Percentiles rank a stretch among this genome's conserved stretches.
Conservation (phyloP, 2,329 filamentous ascomycete species). For the Alternaria sp. region DNA sequence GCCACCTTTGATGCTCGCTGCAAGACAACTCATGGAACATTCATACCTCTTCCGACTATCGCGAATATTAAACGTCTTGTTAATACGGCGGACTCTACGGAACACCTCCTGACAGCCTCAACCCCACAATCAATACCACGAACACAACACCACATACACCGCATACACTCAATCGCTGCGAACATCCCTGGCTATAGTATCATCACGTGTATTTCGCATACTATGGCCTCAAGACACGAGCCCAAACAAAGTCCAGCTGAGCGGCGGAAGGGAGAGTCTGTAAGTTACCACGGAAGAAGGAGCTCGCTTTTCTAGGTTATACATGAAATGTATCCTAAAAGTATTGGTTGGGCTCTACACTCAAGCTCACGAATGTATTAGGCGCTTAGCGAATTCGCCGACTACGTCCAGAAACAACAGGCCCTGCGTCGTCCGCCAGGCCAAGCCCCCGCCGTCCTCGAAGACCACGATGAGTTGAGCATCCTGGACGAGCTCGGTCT, state of each 20-base stretch:
- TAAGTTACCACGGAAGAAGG: slow-evolving; percentile 55
- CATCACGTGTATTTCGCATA: slow-evolving; percentile 1
- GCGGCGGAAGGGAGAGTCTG: slow-evolving; percentile 84
- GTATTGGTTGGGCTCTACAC: neutral
- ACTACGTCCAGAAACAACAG: slow-evolving; percentile 96
- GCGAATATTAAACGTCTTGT: slow-evolving; percentile 34
- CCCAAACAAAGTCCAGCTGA: slow-evolving; percentile 75
- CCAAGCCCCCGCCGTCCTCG: slow-evolving; percentile 50
- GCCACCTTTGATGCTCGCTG: slow-evolving; percentile 42
- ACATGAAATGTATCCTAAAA: neutral
- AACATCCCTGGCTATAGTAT: neutral
- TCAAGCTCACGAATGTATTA: slow-evolving; percentile 39
- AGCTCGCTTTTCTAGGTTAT: neutral
- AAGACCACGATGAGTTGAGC: slow-evolving; percentile 88
- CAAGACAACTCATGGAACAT: slow-evolving; percentile 47
- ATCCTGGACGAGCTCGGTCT: slow-evolving; percentile 82
- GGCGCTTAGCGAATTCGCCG: slow-evolving; percentile 94
- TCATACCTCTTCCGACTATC: slow-evolving; percentile 31
- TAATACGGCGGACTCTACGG: slow-evolving; percentile 37
- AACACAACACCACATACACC: slow-evolving; percentile 15
- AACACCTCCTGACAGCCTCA: slow-evolving; percentile 31
- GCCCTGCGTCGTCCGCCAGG: slow-evolving; percentile 65
- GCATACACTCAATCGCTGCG: neutral
- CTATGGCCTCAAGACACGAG: slow-evolving; percentile 50
- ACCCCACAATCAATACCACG: slow-evolving; percentile 20